These are phyloP conservation scores for Ilex aquifolium DNA, from an alignment of 257 asterid genomes.

Conservation along the genomic window DNA sequence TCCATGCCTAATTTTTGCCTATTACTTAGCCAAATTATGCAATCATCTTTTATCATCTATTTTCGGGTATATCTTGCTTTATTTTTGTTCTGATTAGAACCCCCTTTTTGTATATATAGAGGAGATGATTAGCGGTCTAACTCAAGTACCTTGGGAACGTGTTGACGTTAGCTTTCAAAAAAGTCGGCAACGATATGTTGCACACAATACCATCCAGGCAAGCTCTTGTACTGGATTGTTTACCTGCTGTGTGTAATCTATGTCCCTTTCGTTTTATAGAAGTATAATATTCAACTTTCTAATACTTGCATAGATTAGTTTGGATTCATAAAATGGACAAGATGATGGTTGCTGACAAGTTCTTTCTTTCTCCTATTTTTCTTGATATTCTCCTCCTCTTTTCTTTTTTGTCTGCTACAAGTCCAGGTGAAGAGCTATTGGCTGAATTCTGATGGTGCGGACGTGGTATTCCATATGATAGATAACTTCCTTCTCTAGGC, in stretches of 20 bases:
- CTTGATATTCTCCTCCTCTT: constrained; percentile 1
- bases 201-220: constrained; percentile 84
- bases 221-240: neutral
- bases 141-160: constrained; percentile 85
- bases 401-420: neutral
- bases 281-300: too few species aligned
- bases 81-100: constrained; percentile 14
- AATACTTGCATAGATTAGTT: too few species aligned
- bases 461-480: constrained; percentile 81
- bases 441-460: constrained; percentile 88
- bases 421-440: constrained; percentile 79
- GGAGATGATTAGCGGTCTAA: constrained; percentile 90
- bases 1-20: too few species aligned
- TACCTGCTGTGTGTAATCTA: too few species aligned
- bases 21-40: too few species aligned
- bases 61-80: neutral
- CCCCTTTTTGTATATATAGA: constrained; percentile 29
- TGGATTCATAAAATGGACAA: too few species aligned
- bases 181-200: constrained; percentile 79
- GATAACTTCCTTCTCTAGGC: constrained; percentile 61
- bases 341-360: neutral
- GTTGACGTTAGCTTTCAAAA: constrained; percentile 84
- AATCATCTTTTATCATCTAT: too few species aligned
- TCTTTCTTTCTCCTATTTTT: neutral
- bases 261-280: too few species aligned